A percentile compares a stretch with the other conserved stretches of the same genome.
Evolutionary conservation across 2,329 filamentous ascomycete species (phyloP).

Genomic region (Talaromyces pinophilus): DNA sequence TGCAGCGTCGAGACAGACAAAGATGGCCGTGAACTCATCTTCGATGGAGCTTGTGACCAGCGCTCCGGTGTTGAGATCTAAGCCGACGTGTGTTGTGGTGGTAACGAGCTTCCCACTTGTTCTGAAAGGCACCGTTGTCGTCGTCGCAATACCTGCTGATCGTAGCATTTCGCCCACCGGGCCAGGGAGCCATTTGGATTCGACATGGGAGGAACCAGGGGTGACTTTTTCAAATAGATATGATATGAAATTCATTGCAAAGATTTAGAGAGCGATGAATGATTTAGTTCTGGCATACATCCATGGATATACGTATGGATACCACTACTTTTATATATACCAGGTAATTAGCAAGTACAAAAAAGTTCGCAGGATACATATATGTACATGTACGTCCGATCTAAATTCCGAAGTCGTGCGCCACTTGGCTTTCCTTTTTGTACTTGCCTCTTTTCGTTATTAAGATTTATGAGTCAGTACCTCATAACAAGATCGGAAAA

Average conservation of each 20-base stretch:
- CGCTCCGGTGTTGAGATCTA: constrained; percentile 1
- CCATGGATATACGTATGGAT: background rate
- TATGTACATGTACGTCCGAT: too few relatives aligned
- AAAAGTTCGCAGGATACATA: background rate
- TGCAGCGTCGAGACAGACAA: constrained; percentile 25
- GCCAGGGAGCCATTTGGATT: constrained; percentile 8
- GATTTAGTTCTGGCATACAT: background rate
- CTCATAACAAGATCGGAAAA: too few relatives aligned
- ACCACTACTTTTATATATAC: background rate
- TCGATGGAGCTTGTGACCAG: constrained; percentile 9
- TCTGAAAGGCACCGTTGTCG: background rate
- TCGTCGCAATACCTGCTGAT: constrained; percentile 1
- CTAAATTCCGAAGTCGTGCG: too few relatives aligned
- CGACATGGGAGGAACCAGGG: background rate
- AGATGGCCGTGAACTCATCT: constrained; percentile 25
- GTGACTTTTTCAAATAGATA: background rate
- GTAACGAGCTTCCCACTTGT: background rate
- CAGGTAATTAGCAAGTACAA: background rate
- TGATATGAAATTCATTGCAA: background rate
- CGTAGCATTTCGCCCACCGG: constrained; percentile 5
- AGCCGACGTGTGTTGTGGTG: constrained; percentile 10
- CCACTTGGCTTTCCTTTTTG: too few relatives aligned
- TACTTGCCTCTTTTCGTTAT: too few relatives aligned
- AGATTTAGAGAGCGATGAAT: background rate
- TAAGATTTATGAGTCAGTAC: too few relatives aligned